Percentiles rank a stretch among this genome's conserved stretches.
These are phyloP conservation scores for Agaricus bisporus DNA, from an alignment of 768 basidiomycete genomes.

Conservation along the genomic window DNA sequence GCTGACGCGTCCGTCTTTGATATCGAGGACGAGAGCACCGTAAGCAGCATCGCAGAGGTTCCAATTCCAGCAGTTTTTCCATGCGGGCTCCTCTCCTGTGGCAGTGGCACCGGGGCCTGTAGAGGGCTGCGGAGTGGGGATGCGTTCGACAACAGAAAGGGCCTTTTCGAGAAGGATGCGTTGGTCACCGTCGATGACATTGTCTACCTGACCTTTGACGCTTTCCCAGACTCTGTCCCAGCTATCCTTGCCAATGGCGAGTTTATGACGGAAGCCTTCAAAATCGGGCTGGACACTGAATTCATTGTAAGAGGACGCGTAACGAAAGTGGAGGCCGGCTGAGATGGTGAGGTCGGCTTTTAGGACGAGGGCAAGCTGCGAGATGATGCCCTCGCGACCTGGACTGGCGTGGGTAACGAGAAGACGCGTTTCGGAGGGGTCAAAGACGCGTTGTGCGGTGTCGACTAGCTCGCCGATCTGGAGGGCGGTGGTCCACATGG, in stretches of 20 bases:
- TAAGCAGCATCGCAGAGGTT: conserved; percentile 95
- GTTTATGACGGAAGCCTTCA: conserved; percentile 81
- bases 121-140: conserved; percentile 53
- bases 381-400: conserved; percentile 87
- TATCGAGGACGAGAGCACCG: conserved; percentile 80
- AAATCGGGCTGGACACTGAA: conserved; percentile 90
- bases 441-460: conserved; percentile 91
- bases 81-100: conserved; percentile 80
- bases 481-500: conserved; percentile 97
- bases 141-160: conserved; percentile 72
- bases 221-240: conserved; percentile 95
- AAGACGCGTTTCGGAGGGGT: conserved; percentile 88
- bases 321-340: conserved; percentile 96
- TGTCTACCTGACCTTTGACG: conserved; percentile 86
- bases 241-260: conserved; percentile 66
- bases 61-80: conserved; percentile 99
- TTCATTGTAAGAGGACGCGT: conserved; percentile 94
- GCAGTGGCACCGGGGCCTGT: conserved; percentile 41
- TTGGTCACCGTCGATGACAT: conserved; percentile 88
- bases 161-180: conserved; percentile 85
- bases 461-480: conserved; percentile 98
- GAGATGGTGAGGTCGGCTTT: conserved; percentile 94
- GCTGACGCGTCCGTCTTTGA: conserved; percentile 89
- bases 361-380: conserved; percentile 83
- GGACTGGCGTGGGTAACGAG: conserved; percentile 90